phyloP scores from a whole-genome alignment of 257 asterid genomes.

The Scutellaria galericulata region DNA sequence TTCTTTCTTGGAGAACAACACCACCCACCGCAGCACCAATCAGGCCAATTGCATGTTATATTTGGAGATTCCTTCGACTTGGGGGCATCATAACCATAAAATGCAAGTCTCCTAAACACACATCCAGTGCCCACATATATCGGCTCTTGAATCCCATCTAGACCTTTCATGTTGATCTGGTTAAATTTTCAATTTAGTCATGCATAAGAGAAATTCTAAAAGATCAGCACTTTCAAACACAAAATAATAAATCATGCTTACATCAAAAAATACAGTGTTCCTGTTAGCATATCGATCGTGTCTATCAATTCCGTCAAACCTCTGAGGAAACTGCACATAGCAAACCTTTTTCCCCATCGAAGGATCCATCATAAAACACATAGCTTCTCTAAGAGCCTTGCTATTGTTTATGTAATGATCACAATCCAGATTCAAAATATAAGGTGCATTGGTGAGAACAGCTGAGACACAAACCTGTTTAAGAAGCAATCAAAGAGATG shows the following conservation, averaged over 20 bases:
- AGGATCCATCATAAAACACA: constrained; percentile 31
- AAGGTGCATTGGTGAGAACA: constrained; percentile 25
- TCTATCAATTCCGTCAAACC: constrained; percentile 20
- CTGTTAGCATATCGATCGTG: constrained; percentile 21
- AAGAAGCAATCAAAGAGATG: constrained; percentile 1
- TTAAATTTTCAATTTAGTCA: background rate
- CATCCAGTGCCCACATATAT: constrained; percentile 29
- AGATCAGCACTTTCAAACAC: background rate
- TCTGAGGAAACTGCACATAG: constrained; percentile 29
- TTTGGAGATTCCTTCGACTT: constrained; percentile 14
- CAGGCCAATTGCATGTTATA: constrained; percentile 8
- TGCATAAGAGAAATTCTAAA: background rate
- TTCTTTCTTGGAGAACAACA: constrained; percentile 16
- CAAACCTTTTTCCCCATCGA: constrained; percentile 24
- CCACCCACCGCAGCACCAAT: background rate
- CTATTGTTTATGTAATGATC: constrained; percentile 28
- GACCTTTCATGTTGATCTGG: constrained; percentile 30
- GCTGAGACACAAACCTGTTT: constrained; percentile 25
- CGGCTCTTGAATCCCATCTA: constrained; percentile 28
- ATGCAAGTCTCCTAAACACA: constrained; percentile 24
- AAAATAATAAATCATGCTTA: constrained; percentile 7
- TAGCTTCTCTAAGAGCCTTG: constrained; percentile 33
- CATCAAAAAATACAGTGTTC: constrained; percentile 27
- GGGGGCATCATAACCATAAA: constrained; percentile 26
- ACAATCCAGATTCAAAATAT: constrained; percentile 26